These are phyloP conservation scores for Glebionis coronaria DNA, from an alignment of 129 eudicot genomes.

Conservation along the genomic window DNA sequence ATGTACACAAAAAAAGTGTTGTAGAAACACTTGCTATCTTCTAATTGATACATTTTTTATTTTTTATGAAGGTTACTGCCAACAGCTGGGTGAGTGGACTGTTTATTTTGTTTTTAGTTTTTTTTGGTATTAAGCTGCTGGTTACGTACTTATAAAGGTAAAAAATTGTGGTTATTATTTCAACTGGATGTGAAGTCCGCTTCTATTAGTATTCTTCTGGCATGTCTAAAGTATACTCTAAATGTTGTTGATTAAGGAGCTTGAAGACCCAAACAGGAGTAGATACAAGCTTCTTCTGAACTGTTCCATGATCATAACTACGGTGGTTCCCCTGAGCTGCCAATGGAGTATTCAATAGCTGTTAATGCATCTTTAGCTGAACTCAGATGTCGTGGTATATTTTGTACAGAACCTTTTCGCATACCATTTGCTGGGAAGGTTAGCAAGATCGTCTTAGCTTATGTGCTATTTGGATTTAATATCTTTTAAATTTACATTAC, in stretches of 20 bases:
- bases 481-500: neutral
- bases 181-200: neutral
- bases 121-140: slow-evolving; percentile 91
- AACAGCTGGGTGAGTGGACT: slow-evolving; percentile 98
- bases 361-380: slow-evolving; percentile 91
- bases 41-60: too few species aligned
- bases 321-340: slow-evolving; percentile 98
- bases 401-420: slow-evolving; percentile 95
- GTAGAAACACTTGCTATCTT: too few species aligned
- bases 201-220: neutral
- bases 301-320: slow-evolving; percentile 91
- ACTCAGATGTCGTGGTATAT: slow-evolving; percentile 80
- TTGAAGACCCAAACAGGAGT: slow-evolving; percentile 98
- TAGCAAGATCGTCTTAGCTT: slow-evolving; percentile 82
- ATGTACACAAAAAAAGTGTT: too few species aligned
- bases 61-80: slow-evolving; percentile 66
- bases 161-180: slow-evolving; percentile 10
- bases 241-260: slow-evolving; percentile 48
- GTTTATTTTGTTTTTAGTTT: slow-evolving; percentile 80
- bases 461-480: slow-evolving; percentile 17
- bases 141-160: slow-evolving; percentile 93
- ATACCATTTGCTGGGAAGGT: too few species aligned
- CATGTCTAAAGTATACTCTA: neutral
- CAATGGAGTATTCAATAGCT: slow-evolving; percentile 95
- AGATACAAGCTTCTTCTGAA: slow-evolving; percentile 87